These are phyloP conservation scores for Aulographum hederae DNA, from an alignment of 2,329 filamentous ascomycete genomes.

Conservation along the genomic window DNA sequence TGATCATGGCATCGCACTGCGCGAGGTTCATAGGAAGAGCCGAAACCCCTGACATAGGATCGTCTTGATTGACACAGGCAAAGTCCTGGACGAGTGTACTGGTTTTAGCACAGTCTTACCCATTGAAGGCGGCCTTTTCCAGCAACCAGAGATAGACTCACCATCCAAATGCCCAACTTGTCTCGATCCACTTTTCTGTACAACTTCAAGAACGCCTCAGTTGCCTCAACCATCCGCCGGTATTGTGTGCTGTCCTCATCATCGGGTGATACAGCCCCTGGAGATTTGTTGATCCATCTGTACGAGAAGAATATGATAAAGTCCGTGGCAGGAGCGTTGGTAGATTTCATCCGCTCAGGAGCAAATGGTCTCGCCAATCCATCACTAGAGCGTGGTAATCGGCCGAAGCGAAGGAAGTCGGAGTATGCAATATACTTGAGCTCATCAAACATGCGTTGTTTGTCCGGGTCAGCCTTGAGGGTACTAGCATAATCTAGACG, in stretches of 20 bases:
- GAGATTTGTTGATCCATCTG: conserved; percentile 13
- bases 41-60: conserved; percentile 14
- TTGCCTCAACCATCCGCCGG: conserved; percentile 12
- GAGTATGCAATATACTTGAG: conserved; percentile 13
- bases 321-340: not conserved
- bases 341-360: conserved; percentile 2
- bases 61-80: conserved; percentile 20
- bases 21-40: conserved; percentile 20
- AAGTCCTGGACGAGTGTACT: conserved; percentile 14
- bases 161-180: conserved; percentile 14
- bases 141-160: conserved; percentile 8
- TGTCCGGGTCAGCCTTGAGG: conserved; percentile 9
- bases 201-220: conserved; percentile 11
- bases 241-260: conserved; percentile 15
- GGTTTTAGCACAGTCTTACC: not conserved
- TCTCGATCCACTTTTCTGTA: conserved; percentile 9
- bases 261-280: conserved; percentile 10
- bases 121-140: too few species aligned
- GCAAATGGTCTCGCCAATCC: conserved; percentile 5
- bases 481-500: conserved; percentile 4
- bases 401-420: conserved; percentile 10
- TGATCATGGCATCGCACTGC: conserved; percentile 23
- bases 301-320: conserved; percentile 21
- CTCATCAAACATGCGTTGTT: conserved; percentile 10
- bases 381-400: conserved; percentile 12